Evolutionary conservation across 2,329 filamentous ascomycete species (phyloP).

Genomic region (Cytospora schulzeri): DNA sequence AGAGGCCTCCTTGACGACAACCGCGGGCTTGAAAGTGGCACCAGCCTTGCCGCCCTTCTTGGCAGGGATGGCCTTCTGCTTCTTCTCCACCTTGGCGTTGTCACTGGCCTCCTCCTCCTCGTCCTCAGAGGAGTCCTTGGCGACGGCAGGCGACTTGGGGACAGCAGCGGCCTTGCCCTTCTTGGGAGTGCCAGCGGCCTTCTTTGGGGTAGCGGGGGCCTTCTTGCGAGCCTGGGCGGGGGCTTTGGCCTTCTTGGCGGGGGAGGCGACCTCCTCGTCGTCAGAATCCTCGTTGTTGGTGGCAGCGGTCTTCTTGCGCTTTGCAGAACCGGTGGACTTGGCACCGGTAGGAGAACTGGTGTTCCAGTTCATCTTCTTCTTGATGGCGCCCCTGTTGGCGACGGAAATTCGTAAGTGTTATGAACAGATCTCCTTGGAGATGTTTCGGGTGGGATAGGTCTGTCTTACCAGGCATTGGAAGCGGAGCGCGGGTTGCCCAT

Average conservation of each 20-base stretch:
- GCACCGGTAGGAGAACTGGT: neutral
- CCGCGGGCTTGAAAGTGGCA: neutral
- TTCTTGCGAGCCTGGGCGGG: slow-evolving; percentile 11
- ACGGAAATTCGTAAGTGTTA: neutral
- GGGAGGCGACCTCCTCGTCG: neutral
- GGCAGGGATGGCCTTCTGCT: neutral
- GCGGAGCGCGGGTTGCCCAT: slow-evolving; percentile 27
- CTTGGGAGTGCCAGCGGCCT: slow-evolving; percentile 3
- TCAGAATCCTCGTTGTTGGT: neutral
- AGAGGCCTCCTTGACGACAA: slow-evolving; percentile 2
- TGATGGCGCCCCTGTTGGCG: slow-evolving; percentile 11
- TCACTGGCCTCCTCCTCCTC: neutral
- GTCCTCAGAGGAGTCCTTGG: slow-evolving; percentile 8
- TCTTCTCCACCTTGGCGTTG: neutral
- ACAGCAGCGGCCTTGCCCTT: slow-evolving; percentile 4
- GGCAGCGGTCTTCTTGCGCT: slow-evolving; percentile 19
- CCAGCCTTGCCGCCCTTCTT: slow-evolving; percentile 14
- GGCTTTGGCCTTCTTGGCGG: slow-evolving; percentile 6
- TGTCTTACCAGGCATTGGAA: slow-evolving; percentile 23
- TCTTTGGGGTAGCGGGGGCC: slow-evolving; percentile 2
- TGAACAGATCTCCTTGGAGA: neutral
- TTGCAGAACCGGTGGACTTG: neutral
- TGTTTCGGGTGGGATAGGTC: neutral
- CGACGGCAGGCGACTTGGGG: neutral
- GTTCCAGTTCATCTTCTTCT: slow-evolving; percentile 26